Evolutionary conservation across 1,139 yeast genomes (phyloP), one percentile per base, ranked within the genome.

Genomic region (Martiniozyma asiatica): DNA sequence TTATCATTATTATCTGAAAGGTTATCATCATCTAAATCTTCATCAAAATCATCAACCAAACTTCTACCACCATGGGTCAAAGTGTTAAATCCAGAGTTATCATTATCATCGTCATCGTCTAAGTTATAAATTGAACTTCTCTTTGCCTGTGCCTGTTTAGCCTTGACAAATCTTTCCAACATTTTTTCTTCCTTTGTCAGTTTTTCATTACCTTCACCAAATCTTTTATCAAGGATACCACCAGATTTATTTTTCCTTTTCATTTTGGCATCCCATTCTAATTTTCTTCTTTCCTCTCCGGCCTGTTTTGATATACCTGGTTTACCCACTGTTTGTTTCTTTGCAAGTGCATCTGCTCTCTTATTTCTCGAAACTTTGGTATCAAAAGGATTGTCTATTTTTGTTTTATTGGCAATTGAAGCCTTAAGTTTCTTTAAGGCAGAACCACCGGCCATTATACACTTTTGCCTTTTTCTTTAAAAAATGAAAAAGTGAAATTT

Each of bases 141-240:
- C 14, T 65, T 61, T 2, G 71, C 58, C 31, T 68, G 65, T 16
- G 61, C 48, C 51, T 81, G 92, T 51, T 82, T 68, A 60, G 89
- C 98, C 36, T 76, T 69, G 2, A 95, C 81, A 58, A 84, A 92
- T 59, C 98, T 74, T 48, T 80, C 94, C 57, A 89, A 68, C 95
- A 87, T 87, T 53, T 80, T 82, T 47, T 89, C 96, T 54, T 92
- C 98, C 10, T 75, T 74, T 14, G 78, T 70, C 62, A 92, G 50
- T 29, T 65, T 58, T 21, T 68, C 60, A 54, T 82, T 76, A 44
- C 72, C 69, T 50, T 89, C 98, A 51, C 98, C 99, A 54, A 92
- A 89, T 56, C 98, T 73, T 44, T 84, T 67, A 60, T 92, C 98
- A 4, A 73, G 53, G 13, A 92, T 48, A 3, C 84, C 85, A 30